phyloP scores from a whole-genome alignment of 208 protist genomes.

The Spongospora subterranea region DNA sequence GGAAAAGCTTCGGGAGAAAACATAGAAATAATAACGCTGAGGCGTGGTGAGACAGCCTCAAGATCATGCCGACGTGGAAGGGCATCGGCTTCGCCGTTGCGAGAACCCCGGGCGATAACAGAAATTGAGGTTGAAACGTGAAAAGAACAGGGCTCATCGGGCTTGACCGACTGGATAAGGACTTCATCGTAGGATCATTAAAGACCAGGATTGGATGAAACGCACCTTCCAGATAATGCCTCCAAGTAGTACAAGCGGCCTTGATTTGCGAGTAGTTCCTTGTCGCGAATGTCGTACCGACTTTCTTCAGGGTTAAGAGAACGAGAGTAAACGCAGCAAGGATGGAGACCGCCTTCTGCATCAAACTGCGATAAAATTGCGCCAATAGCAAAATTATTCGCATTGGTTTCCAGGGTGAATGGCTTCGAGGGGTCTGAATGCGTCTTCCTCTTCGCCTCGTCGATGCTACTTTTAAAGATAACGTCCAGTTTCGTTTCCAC shows the following conservation, averaged over 20 bases:
- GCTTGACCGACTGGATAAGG: neutral
- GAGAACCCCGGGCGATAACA: neutral
- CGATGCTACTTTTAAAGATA: no score
- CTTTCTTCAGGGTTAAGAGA: neutral
- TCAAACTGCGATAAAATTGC: slow-evolving; percentile 12
- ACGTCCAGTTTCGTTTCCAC: neutral
- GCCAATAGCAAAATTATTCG: neutral
- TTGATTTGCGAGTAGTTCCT: slow-evolving; percentile 2
- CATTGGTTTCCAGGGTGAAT: slow-evolving; percentile 40
- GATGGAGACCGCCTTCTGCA: neutral
- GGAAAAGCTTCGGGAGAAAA: neutral
- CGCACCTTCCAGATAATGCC: neutral
- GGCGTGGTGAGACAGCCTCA: neutral
- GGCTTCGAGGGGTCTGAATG: slow-evolving; percentile 30
- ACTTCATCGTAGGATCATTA: neutral
- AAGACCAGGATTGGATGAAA: neutral
- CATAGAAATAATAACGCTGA: neutral
- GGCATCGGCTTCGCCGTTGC: neutral
- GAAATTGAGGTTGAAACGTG: neutral
- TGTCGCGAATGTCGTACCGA: neutral
- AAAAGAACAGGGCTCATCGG: neutral
- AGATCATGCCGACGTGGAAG: neutral
- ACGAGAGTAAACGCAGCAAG: neutral
- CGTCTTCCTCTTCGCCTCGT: no score
- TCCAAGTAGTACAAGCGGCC: neutral